Base-by-base conservation (phyloP, 164 flowering plant genomes). In the Hamamelis virginiana region DNA sequence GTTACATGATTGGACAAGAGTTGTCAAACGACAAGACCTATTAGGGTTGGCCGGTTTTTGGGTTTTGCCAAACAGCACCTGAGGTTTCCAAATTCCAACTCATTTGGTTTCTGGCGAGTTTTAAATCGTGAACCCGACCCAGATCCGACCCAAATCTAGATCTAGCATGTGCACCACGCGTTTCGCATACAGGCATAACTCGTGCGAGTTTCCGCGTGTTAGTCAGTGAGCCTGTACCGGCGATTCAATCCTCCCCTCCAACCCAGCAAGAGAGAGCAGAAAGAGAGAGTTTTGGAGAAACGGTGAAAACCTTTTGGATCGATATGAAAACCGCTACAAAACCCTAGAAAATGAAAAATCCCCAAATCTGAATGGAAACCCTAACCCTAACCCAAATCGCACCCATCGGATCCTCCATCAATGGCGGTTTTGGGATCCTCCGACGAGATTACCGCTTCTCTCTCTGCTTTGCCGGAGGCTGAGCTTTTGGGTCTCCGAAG, bases 361-460 rank as follows among this genome's bases (percentile, higher is more conserved):
- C 78, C 81, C 76, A 73, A 72, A 21, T 77, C 65, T 76, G 74
- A 81, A 76, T 80, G 82, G 80, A 69, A 76, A 68, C 80, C 82
- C 80, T 80, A 84, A 71, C 71, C 73, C 77, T 76, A 66, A 57
- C 64, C 77, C 72, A 43, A 41, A 69, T 64, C 57, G 21, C 51
- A 27, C 9, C 3, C 0, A 45, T 53, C 61, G 66, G 74, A 69
- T 73, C 78, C 55, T 66, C 68, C 68, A 14, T 28, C 26, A 61
- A 18, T 50, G 43, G 22, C 53, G 26, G 47, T 6, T 64, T 62
- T 66, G 55, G 75, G 64, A 66, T 72, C 68, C 74, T 47, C 61
- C 68, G 62, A 13, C 44, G 14, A 12, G 66, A 45, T 16, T 68
- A 8, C 72, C 38, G 59, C 6, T 62, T 72, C 60, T 74, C 73